These are phyloP conservation scores for Sclerotinia minor DNA, from an alignment of 2,329 filamentous ascomycete species.

Conservation along the genomic window DNA sequence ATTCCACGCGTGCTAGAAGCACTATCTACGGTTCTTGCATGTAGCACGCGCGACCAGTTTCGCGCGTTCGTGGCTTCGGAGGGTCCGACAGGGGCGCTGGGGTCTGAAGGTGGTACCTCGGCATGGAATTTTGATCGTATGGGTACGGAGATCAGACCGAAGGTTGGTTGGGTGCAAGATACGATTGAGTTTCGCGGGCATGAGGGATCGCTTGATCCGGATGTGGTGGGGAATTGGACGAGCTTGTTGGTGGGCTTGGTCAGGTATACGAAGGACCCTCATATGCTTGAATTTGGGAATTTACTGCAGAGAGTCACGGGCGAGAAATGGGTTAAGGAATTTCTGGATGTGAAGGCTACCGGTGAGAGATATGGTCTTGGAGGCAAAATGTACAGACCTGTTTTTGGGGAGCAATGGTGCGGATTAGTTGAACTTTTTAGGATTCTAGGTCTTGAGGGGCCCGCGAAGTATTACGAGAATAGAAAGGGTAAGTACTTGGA, in stretches of 20 bases:
- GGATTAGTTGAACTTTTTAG: conserved; percentile 28
- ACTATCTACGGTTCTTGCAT: background rate
- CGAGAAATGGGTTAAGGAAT: conserved; percentile 22
- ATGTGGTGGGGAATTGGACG: conserved; percentile 31
- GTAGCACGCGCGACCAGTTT: background rate
- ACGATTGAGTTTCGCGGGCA: conserved; percentile 40
- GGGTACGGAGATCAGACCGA: background rate
- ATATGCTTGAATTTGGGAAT: background rate
- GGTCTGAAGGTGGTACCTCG: background rate
- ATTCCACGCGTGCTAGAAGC: background rate
- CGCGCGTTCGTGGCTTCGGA: background rate
- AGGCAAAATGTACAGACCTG: conserved; percentile 13
- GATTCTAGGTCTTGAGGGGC: conserved; percentile 17
- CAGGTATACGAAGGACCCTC: background rate
- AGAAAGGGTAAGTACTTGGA: background rate
- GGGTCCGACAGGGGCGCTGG: background rate
- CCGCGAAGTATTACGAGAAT: conserved; percentile 14
- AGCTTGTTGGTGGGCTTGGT: conserved; percentile 29
- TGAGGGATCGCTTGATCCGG: conserved; percentile 30
- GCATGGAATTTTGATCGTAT: conserved; percentile 6
- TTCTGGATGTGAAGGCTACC: conserved; percentile 25
- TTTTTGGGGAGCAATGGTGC: conserved; percentile 28
- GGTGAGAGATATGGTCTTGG: background rate
- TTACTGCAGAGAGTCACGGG: background rate
- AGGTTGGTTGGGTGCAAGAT: background rate